phyloP scores from a whole-genome alignment of 768 basidiomycete genomes.

The Kwoniella sp. region DNA sequence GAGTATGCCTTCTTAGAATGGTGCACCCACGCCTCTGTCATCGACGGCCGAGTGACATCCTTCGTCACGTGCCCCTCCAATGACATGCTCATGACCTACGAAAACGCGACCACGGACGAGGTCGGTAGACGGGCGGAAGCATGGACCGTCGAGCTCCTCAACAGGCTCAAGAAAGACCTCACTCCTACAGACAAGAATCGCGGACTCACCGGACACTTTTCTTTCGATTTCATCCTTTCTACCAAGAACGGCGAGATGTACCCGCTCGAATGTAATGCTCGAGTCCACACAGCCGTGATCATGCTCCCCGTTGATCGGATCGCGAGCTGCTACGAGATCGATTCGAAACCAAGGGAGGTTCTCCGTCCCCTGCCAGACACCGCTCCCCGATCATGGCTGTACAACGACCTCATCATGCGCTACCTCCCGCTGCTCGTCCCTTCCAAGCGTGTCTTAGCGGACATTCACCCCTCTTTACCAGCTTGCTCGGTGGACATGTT shows the following conservation, averaged over 20 bases:
- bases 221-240: constrained; percentile 55
- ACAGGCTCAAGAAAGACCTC: constrained; percentile 34
- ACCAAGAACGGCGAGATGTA: constrained; percentile 50
- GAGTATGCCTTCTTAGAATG: constrained; percentile 39
- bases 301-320: constrained; percentile 42
- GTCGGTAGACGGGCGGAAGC: constrained; percentile 45
- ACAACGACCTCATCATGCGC: constrained; percentile 51
- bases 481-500: constrained; percentile 29
- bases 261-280: constrained; percentile 56
- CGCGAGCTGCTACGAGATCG: constrained; percentile 34
- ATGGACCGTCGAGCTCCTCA: constrained; percentile 51
- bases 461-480: constrained; percentile 46
- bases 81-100: constrained; percentile 58
- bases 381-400: constrained; percentile 48
- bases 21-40: constrained; percentile 56
- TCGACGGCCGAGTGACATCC: constrained; percentile 51
- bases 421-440: constrained; percentile 43
- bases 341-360: constrained; percentile 1
- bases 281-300: constrained; percentile 55
- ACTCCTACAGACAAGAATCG: constrained; percentile 32
- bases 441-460: constrained; percentile 19
- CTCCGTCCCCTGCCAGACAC: constrained; percentile 31
- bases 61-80: constrained; percentile 55
- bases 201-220: constrained; percentile 52
- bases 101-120: constrained; percentile 42